These are phyloP conservation scores for Candida schatavii DNA, from an alignment of 805 yeast genomes.

Conservation along the genomic window DNA sequence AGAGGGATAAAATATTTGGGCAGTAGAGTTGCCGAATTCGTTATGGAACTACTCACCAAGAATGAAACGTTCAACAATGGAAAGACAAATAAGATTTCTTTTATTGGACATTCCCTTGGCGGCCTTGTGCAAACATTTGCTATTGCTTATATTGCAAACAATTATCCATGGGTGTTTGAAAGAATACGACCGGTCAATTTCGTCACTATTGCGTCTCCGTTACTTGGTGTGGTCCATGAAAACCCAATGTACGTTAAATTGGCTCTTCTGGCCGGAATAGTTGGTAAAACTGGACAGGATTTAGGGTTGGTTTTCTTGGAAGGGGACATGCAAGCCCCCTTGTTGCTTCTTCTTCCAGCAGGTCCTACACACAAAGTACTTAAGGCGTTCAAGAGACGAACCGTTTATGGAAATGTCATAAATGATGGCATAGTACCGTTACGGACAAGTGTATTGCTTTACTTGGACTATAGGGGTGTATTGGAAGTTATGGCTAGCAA, in stretches of 20 bases:
- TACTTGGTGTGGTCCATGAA: conserved; percentile 83
- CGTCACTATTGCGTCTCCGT: conserved; percentile 82
- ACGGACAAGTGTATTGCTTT: conserved; percentile 82
- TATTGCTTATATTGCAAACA: conserved; percentile 68
- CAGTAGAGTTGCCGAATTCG: conserved; percentile 69
- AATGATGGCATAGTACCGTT: conserved; percentile 97
- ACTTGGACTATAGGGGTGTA: conserved; percentile 77
- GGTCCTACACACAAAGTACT: conserved; percentile 68
- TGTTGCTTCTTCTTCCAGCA: conserved; percentile 71
- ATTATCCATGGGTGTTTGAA: conserved; percentile 68
- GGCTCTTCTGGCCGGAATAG: conserved; percentile 81
- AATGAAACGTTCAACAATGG: conserved; percentile 34
- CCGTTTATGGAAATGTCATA: conserved; percentile 83
- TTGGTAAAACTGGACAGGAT: conserved; percentile 94
- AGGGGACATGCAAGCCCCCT: conserved; percentile 44
- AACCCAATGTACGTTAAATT: conserved; percentile 82
- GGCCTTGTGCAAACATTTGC: conserved; percentile 93
- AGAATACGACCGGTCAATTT: conserved; percentile 71
- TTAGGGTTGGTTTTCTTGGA: conserved; percentile 59
- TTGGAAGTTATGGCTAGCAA: conserved; percentile 16
- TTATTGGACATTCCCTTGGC: conserved; percentile 91
- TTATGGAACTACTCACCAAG: conserved; percentile 52
- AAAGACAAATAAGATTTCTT: conserved; percentile 65
- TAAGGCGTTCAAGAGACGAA: conserved; percentile 62
- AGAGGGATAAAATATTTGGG: conserved; percentile 86